Percentiles rank a stretch among this genome's conserved stretches.
These are phyloP conservation scores for Talaromyces sp. DNA, from an alignment of 2,329 filamentous ascomycete species.

Conservation along the genomic window DNA sequence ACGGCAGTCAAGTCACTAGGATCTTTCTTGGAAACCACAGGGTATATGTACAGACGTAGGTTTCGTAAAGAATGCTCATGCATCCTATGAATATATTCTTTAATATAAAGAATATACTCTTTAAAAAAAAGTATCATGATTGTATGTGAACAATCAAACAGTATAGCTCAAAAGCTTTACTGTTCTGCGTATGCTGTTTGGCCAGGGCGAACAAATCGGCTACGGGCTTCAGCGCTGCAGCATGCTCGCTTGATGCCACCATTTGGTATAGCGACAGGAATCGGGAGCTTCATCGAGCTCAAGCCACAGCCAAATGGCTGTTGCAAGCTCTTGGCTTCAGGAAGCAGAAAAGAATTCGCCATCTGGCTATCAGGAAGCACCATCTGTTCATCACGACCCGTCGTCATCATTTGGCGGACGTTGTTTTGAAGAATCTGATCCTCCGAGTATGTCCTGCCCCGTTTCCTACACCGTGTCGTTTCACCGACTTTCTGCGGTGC, in stretches of 20 bases:
- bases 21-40: neutral
- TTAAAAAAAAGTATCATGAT: neutral
- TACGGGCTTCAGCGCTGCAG: conserved; percentile 30
- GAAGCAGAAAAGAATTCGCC: conserved; percentile 28
- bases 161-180: neutral
- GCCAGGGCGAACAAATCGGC: neutral
- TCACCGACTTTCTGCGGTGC: conserved; percentile 9
- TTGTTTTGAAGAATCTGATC: conserved; percentile 34
- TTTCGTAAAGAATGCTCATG: neutral
- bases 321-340: conserved; percentile 16
- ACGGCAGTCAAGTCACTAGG: neutral
- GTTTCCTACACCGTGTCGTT: conserved; percentile 29
- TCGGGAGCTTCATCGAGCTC: conserved; percentile 18
- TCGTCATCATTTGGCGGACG: conserved; percentile 33
- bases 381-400: conserved; percentile 18
- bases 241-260: conserved; percentile 38
- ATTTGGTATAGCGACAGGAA: conserved; percentile 26
- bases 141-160: neutral
- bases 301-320: conserved; percentile 15
- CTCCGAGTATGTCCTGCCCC: conserved; percentile 36
- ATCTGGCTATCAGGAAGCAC: conserved; percentile 28
- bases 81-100: neutral
- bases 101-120: too few relatives aligned
- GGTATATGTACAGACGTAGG: neutral
- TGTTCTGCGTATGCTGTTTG: neutral